phyloP scores from a whole-genome alignment of 352 stramenopile species.

The Phytopythium cucurbitacearum region DNA sequence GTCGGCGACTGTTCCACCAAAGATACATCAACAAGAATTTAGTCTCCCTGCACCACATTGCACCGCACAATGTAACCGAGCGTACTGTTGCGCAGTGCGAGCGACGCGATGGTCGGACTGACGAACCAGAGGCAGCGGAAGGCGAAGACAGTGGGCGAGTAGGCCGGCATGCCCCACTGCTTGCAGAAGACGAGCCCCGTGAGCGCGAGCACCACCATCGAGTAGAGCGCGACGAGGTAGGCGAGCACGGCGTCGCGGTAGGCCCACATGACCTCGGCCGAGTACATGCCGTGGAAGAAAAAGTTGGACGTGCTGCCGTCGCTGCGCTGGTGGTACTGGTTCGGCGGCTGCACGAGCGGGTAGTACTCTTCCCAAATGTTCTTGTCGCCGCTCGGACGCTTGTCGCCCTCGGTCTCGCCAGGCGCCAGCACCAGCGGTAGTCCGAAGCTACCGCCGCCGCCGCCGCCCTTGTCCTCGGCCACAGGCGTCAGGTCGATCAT shows the following conservation, averaged over 20 bases:
- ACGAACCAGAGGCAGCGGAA: conserved; percentile 68
- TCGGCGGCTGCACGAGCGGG: conserved; percentile 76
- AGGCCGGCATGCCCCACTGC: conserved; percentile 57
- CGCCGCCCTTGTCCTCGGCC: conserved; percentile 13
- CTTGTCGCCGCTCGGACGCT: conserved; percentile 18
- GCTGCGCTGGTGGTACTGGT: conserved; percentile 77
- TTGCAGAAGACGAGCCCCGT: conserved; percentile 84
- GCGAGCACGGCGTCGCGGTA: conserved; percentile 81
- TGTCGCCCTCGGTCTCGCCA: conserved; percentile 2
- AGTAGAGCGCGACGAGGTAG: conserved; percentile 74
- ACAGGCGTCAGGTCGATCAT: conserved; percentile 28
- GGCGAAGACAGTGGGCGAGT: conserved; percentile 48
- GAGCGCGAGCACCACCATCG: conserved; percentile 74
- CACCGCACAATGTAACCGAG: neutral
- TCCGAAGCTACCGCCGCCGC: conserved; percentile 11
- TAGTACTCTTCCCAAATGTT: conserved; percentile 89
- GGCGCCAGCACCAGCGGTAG: neutral
- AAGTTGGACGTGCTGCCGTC: conserved; percentile 73
- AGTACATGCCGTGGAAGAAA: conserved; percentile 88
- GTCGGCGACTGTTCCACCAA: conserved; percentile 47
- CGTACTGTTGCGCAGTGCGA: conserved; percentile 74
- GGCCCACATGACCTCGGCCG: conserved; percentile 79
- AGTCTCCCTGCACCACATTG: conserved; percentile 1
- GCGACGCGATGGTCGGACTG: conserved; percentile 59
- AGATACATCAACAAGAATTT: conserved; percentile 6